These are phyloP conservation scores for Apiospora arundinis DNA, from an alignment of 2,329 filamentous ascomycete genomes.

Conservation along the genomic window DNA sequence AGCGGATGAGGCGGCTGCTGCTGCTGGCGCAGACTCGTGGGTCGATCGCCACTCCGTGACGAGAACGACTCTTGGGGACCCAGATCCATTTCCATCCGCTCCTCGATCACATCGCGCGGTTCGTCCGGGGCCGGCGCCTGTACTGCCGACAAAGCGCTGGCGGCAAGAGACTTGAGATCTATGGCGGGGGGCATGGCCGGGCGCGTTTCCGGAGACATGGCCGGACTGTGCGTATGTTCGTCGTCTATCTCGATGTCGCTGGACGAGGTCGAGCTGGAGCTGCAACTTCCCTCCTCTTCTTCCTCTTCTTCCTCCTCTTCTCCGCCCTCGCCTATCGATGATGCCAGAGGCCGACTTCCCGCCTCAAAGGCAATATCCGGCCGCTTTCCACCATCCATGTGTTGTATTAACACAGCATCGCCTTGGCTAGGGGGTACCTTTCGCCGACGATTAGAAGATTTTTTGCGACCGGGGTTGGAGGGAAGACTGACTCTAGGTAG, in stretches of 20 bases:
- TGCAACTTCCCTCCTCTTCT: constrained; percentile 14
- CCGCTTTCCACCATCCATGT: constrained; percentile 67
- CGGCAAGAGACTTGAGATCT: constrained; percentile 24
- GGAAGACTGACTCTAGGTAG: constrained; percentile 51
- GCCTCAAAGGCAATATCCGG: constrained; percentile 69
- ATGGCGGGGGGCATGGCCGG: constrained; percentile 25
- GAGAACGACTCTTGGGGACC: constrained; percentile 1
- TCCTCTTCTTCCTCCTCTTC: constrained; percentile 37
- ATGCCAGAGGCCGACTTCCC: constrained; percentile 58
- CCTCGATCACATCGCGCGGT: neutral
- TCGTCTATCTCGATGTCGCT: constrained; percentile 19
- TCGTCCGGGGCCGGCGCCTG: constrained; percentile 4
- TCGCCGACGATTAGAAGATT: constrained; percentile 56
- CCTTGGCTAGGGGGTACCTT: constrained; percentile 64
- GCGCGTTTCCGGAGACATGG: constrained; percentile 38
- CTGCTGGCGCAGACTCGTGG: constrained; percentile 6
- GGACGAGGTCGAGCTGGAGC: constrained; percentile 23
- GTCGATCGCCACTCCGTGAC: neutral
- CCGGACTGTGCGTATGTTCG: constrained; percentile 34
- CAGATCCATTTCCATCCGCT: neutral
- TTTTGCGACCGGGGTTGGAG: constrained; percentile 48
- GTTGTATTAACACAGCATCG: constrained; percentile 71
- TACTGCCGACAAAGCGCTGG: constrained; percentile 20
- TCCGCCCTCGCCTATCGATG: constrained; percentile 49
- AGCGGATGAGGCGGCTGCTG: constrained; percentile 13